Percentiles rank a stretch among this genome's conserved stretches.
These are phyloP conservation scores for Xylariaceae sp. DNA, from an alignment of 2,329 filamentous ascomycete species.

Conservation along the genomic window DNA sequence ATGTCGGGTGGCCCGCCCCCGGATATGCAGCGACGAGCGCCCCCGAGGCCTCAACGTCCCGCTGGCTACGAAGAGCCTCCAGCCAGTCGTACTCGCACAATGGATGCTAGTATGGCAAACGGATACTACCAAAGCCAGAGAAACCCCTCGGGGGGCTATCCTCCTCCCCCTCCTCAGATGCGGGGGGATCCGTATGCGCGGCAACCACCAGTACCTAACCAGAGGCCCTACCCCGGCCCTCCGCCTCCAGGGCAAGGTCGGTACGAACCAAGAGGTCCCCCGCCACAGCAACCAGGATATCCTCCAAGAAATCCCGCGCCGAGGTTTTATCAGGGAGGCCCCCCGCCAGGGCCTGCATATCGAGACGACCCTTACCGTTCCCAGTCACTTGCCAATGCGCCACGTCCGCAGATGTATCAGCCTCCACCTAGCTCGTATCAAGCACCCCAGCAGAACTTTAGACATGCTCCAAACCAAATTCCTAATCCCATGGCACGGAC, in stretches of 20 bases:
- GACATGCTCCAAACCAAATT: slow-evolving; percentile 68
- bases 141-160: slow-evolving; percentile 45
- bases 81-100: slow-evolving; percentile 37
- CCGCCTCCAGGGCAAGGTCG: slow-evolving; percentile 45
- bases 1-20: slow-evolving; percentile 52
- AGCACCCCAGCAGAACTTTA: slow-evolving; percentile 68
- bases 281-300: slow-evolving; percentile 42
- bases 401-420: slow-evolving; percentile 68
- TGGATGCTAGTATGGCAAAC: slow-evolving; percentile 41
- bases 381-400: slow-evolving; percentile 78
- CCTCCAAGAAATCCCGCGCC: slow-evolving; percentile 45
- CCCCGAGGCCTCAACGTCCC: slow-evolving; percentile 40
- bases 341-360: slow-evolving; percentile 60
- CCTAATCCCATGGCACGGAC: slow-evolving; percentile 64
- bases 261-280: slow-evolving; percentile 54
- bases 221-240: slow-evolving; percentile 66
- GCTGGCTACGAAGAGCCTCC: slow-evolving; percentile 34
- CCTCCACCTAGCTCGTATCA: slow-evolving; percentile 55
- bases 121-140: slow-evolving; percentile 51
- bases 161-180: slow-evolving; percentile 29
- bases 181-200: slow-evolving; percentile 35
- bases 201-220: slow-evolving; percentile 45
- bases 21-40: slow-evolving; percentile 58
- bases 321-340: slow-evolving; percentile 55
- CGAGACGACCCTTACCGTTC: slow-evolving; percentile 84